Percentiles rank a stretch among this genome's conserved stretches.
phyloP scores from a whole-genome alignment of 1,139 yeast genomes.

The Lodderomyces theae region DNA sequence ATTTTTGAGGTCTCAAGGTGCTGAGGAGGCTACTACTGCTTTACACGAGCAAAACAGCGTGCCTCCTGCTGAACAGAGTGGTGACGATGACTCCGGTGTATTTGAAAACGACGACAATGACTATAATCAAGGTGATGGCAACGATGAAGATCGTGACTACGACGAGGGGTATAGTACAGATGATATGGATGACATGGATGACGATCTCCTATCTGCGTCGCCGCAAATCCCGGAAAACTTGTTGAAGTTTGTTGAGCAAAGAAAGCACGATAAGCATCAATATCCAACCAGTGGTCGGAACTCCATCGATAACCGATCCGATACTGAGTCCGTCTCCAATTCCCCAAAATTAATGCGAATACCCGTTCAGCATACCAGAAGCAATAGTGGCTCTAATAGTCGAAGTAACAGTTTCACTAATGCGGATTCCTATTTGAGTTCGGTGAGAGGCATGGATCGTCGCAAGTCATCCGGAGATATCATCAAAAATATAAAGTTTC shows the following conservation, averaged over 20 bases:
- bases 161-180: constrained; percentile 36
- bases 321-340: neutral
- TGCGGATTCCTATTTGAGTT: constrained; percentile 21
- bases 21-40: neutral
- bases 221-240: constrained; percentile 67
- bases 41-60: neutral
- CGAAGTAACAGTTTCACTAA: constrained; percentile 26
- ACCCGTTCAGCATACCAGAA: neutral
- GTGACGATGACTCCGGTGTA: constrained; percentile 3
- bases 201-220: constrained; percentile 55
- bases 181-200: constrained; percentile 34
- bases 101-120: constrained; percentile 15
- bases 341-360: constrained; percentile 24
- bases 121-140: constrained; percentile 11
- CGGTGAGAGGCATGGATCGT: constrained; percentile 26
- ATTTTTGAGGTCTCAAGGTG: constrained; percentile 3
- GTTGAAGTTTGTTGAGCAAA: constrained; percentile 52
- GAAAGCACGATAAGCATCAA: constrained; percentile 33
- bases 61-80: neutral
- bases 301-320: constrained; percentile 4
- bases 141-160: constrained; percentile 21
- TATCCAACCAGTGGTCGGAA: constrained; percentile 2
- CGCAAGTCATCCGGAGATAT: constrained; percentile 37
- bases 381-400: constrained; percentile 14
- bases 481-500: constrained; percentile 25